These are phyloP conservation scores for Nemania diffusa DNA, from an alignment of 2,329 filamentous ascomycete species.

Conservation along the genomic window DNA sequence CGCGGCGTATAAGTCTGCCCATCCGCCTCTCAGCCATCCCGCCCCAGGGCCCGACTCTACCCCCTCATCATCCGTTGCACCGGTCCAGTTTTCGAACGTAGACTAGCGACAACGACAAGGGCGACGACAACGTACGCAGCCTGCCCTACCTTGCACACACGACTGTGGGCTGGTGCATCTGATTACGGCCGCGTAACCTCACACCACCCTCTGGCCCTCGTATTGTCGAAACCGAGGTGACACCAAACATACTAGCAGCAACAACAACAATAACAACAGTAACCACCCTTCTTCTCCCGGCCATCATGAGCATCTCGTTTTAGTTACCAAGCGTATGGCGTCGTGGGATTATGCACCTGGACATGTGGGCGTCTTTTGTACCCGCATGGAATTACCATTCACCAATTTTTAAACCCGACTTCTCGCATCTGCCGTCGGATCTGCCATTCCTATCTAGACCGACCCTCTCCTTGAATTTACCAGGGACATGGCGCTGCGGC, in stretches of 20 bases:
- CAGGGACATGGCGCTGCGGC: neutral
- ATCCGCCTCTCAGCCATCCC: neutral
- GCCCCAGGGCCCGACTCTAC: neutral
- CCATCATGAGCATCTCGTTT: conserved; percentile 22
- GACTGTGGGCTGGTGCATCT: neutral
- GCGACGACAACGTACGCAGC: neutral
- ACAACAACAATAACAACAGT: no score
- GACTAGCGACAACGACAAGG: neutral
- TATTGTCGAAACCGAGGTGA: neutral
- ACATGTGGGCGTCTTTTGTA: conserved; percentile 19
- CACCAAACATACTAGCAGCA: conserved; percentile 9
- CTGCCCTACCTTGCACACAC: neutral
- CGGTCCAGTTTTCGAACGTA: neutral
- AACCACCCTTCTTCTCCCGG: neutral
- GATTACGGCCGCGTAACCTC: neutral
- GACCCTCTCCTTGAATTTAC: neutral
- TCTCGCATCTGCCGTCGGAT: conserved; percentile 4
- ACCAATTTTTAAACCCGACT: conserved; percentile 3
- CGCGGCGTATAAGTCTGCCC: conserved; percentile 77
- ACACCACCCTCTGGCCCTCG: neutral
- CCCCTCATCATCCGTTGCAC: neutral
- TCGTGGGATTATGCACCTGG: conserved; percentile 20
- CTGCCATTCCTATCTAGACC: conserved; percentile 7
- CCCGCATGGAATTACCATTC: no score
- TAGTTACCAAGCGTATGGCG: conserved; percentile 29